Evolutionary conservation across 805 yeast species (phyloP), one percentile per base, ranked within the genome.

Genomic region (Cyberlindnera subsufficiens): DNA sequence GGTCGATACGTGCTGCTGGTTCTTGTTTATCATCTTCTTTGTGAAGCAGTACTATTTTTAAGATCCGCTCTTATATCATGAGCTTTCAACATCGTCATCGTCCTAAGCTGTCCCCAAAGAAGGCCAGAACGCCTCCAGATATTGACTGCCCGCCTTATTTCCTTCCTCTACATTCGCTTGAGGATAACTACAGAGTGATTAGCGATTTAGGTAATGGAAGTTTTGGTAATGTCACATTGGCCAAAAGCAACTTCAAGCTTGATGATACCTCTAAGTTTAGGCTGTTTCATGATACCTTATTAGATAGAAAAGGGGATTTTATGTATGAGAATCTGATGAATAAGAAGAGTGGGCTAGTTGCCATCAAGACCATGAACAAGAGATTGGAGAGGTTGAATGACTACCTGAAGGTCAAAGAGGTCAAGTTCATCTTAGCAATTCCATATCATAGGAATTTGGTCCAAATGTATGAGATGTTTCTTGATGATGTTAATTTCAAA

Each of bases 311-410:
- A 10, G 42, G 37, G 1, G 41, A 43, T n/a, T 58, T 49, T 31
- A 40, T 41, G 11, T 46, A 57, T 41, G 66, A 65, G 39, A 67
- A 67, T 46, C 49, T 45, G 39, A 44, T 53, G 35, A 65, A 64
- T 39, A 66, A 65, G 45, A 45, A 48, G 19, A 60, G 62, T 32
- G 65, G 69, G 8, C 43, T 67, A 15, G 95, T 88, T 37, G 98
- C 98, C 3, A 76, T 90, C 42, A 90, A 90, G 59, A 80, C 86
- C 6, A 81, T 90, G 84, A 77, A 76, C 44, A 73, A 74, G 46
- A 67, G 72, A 45, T 59, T 80, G 37, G 59, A 68, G 3, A 60
- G 72, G n/a, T 61, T 80, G 36, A 76, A 75, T 43, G 81, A 77
- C 44, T 78, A 79, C 50, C 64, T 72, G 10, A 67, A 68, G 43